phyloP scores from a whole-genome alignment of 768 basidiomycete genomes.

The Mycena albidolilacea region DNA sequence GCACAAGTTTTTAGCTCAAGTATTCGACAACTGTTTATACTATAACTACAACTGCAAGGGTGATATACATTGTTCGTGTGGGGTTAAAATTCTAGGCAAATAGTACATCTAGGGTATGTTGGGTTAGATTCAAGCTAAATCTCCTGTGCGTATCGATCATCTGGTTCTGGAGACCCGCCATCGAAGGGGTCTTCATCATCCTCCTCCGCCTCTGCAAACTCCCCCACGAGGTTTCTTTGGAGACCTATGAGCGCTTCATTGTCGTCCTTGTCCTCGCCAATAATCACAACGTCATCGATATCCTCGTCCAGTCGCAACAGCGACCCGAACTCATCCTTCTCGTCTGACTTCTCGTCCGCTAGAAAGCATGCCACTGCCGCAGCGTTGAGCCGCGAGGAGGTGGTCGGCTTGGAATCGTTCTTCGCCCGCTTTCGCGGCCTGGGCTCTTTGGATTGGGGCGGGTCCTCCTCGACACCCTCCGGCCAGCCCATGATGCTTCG shows the following conservation, averaged over 20 bases:
- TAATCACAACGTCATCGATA: conserved; percentile 30
- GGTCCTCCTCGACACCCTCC: conserved; percentile 26
- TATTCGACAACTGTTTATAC: background rate
- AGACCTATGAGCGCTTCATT: conserved; percentile 64
- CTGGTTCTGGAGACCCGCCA: conserved; percentile 15
- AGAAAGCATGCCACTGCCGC: conserved; percentile 26
- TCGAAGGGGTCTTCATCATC: conserved; percentile 44
- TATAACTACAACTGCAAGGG: background rate
- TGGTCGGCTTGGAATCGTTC: conserved; percentile 9
- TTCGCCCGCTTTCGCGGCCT: conserved; percentile 24
- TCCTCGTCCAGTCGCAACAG: conserved; percentile 39
- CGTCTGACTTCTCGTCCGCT: conserved; percentile 33
- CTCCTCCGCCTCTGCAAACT: conserved; percentile 39
- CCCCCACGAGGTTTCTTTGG: conserved; percentile 15
- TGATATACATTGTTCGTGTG: conserved; percentile 15
- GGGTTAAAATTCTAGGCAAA: background rate
- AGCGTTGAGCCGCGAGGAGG: conserved; percentile 27
- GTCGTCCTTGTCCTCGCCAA: conserved; percentile 69
- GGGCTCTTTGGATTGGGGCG: conserved; percentile 1
- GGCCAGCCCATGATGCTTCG: conserved; percentile 51
- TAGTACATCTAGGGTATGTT: background rate
- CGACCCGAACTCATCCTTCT: conserved; percentile 14
- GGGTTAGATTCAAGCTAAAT: background rate
- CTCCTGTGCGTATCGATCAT: conserved; percentile 36
- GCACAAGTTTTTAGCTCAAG: background rate